Evolutionary conservation across 306 rosid species (phyloP).

Genomic region (Vigna radiata): DNA sequence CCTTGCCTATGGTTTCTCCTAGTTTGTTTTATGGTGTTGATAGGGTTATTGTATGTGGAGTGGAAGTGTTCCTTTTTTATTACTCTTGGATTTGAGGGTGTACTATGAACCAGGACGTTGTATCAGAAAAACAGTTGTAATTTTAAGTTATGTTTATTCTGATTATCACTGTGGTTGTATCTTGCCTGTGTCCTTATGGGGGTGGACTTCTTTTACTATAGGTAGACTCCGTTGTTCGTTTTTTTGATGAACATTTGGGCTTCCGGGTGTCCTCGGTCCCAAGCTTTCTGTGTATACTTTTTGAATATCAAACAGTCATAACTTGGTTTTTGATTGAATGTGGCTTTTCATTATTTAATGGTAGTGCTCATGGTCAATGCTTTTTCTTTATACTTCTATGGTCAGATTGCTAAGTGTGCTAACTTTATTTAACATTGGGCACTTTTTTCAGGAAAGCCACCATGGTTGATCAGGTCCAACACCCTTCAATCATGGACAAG

Average conservation of each 20-base stretch:
- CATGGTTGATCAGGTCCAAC: conserved; percentile 87
- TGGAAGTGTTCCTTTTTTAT: no score
- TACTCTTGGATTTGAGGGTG: no score
- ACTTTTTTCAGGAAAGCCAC: conserved; percentile 44
- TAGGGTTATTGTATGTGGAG: no score
- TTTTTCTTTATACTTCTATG: background rate
- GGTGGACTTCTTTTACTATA: background rate
- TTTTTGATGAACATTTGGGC: background rate
- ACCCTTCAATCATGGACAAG: conserved; percentile 80
- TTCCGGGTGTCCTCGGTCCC: background rate
- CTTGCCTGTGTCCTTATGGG: background rate
- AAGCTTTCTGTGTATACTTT: background rate
- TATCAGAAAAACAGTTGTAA: no score
- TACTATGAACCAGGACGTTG: no score
- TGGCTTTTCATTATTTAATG: background rate
- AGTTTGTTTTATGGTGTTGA: no score
- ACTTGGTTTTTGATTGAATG: background rate
- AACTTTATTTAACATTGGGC: background rate
- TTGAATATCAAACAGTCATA: no score
- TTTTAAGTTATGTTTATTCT: background rate
- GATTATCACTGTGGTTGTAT: background rate
- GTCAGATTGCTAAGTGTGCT: background rate
- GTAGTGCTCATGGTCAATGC: background rate
- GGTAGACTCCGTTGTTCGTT: background rate
- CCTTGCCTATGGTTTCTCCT: no score